A percentile compares a stretch with the other conserved stretches of the same genome.
Evolutionary conservation across 805 yeast species (phyloP).

Genomic region (Wickerhamomyces bovis): DNA sequence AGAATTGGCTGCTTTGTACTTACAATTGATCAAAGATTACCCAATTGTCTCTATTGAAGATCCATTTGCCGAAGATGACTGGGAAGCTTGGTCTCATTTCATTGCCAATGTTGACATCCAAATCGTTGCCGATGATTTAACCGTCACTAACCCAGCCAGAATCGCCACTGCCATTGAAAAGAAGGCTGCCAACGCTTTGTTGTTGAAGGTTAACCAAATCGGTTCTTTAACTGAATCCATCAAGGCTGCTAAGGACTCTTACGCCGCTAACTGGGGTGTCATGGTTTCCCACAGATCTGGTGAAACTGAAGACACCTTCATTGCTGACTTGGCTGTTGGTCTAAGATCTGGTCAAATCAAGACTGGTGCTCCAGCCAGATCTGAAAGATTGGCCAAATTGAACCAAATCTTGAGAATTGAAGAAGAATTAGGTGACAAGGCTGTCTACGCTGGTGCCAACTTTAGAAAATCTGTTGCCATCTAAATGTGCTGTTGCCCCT

Average conservation of each 20-base stretch:
- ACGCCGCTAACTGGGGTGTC: slow-evolving; percentile 97
- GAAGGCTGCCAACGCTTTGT: slow-evolving; percentile 92
- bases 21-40: slow-evolving; percentile 73
- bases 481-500: slow-evolving; percentile 18
- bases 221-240: slow-evolving; percentile 96
- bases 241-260: slow-evolving; percentile 93
- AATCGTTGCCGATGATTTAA: slow-evolving; percentile 96
- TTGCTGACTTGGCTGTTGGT: slow-evolving; percentile 97
- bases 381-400: slow-evolving; percentile 98
- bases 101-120: slow-evolving; percentile 70
- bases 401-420: slow-evolving; percentile 98
- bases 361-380: slow-evolving; percentile 99
- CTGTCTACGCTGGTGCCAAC: slow-evolving; percentile 88
- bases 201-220: slow-evolving; percentile 97
- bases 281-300: slow-evolving; percentile 99
- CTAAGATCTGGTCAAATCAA: slow-evolving; percentile 97
- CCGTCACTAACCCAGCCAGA: slow-evolving; percentile 96
- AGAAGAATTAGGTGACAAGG: slow-evolving; percentile 97
- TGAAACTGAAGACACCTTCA: slow-evolving; percentile 98
- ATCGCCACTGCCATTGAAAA: slow-evolving; percentile 92
- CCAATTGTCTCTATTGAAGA: slow-evolving; percentile 98
- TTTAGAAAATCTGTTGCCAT: slow-evolving; percentile 53
- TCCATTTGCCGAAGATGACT: slow-evolving; percentile 99
- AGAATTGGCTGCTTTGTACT: slow-evolving; percentile 83
- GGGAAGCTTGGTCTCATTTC: slow-evolving; percentile 97